These are phyloP conservation scores for Dacryopinax spathularia DNA, from an alignment of 768 basidiomycete species.

Conservation along the genomic window DNA sequence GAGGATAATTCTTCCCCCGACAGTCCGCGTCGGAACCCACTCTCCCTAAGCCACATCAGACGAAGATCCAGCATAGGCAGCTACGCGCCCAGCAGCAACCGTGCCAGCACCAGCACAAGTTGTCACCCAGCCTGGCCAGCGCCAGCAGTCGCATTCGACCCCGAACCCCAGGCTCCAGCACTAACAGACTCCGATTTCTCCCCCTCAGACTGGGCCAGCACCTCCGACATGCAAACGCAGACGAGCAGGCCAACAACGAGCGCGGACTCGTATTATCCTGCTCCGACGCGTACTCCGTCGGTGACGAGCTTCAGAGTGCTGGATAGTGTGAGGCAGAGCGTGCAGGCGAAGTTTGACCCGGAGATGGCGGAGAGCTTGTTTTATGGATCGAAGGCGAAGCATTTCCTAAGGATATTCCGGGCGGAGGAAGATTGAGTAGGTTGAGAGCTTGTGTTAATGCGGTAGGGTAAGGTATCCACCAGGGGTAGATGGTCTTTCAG, in stretches of 20 bases:
- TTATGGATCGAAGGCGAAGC: background rate
- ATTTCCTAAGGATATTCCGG: background rate
- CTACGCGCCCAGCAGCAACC: background rate
- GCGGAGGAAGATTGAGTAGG: background rate
- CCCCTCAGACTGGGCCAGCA: background rate
- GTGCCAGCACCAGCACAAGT: background rate
- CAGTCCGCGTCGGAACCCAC: background rate
- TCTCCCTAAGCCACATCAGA: background rate
- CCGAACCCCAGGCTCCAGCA: background rate
- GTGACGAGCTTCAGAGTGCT: background rate
- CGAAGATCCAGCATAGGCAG: background rate
- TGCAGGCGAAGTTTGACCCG: background rate
- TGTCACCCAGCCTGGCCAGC: background rate
- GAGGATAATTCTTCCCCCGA: background rate
- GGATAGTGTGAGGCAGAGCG: background rate
- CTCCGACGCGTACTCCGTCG: background rate
- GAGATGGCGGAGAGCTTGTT: background rate
- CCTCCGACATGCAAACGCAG: background rate
- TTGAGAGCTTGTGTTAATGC: too few species aligned
- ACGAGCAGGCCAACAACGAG: background rate
- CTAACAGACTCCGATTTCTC: background rate
- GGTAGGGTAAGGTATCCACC: too few species aligned
- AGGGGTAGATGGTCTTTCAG: too few species aligned
- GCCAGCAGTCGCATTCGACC: background rate
- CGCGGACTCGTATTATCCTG: background rate